These are phyloP conservation scores for Aspergillus caelatus DNA, from an alignment of 2,329 filamentous ascomycete species.

Conservation along the genomic window DNA sequence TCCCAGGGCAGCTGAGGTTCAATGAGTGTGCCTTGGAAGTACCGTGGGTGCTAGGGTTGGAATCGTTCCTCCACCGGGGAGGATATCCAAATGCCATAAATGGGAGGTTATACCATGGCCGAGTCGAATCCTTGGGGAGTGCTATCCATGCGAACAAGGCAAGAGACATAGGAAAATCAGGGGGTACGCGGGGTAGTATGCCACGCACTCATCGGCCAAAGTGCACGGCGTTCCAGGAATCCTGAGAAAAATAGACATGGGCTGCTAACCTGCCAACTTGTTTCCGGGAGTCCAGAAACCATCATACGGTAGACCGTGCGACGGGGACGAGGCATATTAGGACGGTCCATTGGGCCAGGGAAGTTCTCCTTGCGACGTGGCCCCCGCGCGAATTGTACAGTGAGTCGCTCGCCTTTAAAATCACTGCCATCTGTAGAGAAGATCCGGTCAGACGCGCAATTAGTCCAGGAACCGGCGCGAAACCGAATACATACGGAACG, in stretches of 20 bases:
- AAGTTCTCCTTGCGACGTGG: conserved; percentile 70
- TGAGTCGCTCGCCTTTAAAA: conserved; percentile 96
- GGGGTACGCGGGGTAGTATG: conserved; percentile 3
- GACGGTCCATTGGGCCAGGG: conserved; percentile 64
- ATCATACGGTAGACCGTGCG: conserved; percentile 97
- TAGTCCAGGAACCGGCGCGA: conserved; percentile 58
- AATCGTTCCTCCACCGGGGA: conserved; percentile 5
- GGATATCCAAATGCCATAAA: neutral
- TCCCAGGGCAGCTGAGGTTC: neutral
- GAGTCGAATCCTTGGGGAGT: neutral
- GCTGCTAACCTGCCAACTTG: conserved; percentile 99
- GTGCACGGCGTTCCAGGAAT: conserved; percentile 26
- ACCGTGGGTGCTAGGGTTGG: neutral
- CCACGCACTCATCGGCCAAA: conserved; percentile 18
- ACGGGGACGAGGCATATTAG: conserved; percentile 73
- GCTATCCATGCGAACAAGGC: neutral
- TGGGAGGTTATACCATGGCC: neutral
- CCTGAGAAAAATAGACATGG: conserved; percentile 35
- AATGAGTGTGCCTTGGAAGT: neutral
- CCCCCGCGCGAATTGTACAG: conserved; percentile 96
- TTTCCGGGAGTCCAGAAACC: conserved; percentile 96
- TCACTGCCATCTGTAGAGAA: conserved; percentile 78
- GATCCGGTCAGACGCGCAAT: conserved; percentile 36
- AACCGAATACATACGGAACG: conserved; percentile 60
- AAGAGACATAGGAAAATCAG: neutral